phyloP scores from a whole-genome alignment of 1,284 basidiomycete species.

The Cryptococcus sp. region DNA sequence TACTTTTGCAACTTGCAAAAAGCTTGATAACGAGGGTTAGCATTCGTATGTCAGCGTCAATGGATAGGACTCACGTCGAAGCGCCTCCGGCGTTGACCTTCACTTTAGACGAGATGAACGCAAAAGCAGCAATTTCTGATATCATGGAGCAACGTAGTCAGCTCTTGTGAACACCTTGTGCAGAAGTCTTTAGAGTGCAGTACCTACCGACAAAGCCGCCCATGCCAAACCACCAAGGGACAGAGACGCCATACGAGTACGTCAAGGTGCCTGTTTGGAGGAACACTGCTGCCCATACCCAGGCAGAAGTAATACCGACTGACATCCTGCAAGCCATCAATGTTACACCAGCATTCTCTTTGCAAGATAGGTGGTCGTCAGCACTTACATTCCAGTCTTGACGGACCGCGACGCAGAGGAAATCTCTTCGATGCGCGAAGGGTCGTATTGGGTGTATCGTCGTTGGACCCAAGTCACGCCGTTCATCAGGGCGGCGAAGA shows the following conservation, averaged over 20 bases:
- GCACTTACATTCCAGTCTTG: slow-evolving; percentile 14
- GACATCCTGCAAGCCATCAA: slow-evolving; percentile 4
- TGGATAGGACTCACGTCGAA: slow-evolving; percentile 10
- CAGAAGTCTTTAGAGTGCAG: background rate
- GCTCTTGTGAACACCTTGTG: too few relatives aligned
- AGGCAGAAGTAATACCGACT: slow-evolving; percentile 13
- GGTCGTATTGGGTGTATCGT: slow-evolving; percentile 14
- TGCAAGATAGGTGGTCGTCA: background rate
- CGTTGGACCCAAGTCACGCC: slow-evolving; percentile 15
- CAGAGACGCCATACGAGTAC: slow-evolving; percentile 12
- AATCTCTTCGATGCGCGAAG: slow-evolving; percentile 15
- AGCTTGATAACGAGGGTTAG: too few relatives aligned
- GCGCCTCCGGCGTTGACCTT: slow-evolving; percentile 17
- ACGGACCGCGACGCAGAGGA: slow-evolving; percentile 14
- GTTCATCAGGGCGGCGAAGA: slow-evolving; percentile 15
- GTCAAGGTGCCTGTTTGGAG: slow-evolving; percentile 14
- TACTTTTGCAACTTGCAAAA: slow-evolving; percentile 15
- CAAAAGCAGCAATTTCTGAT: slow-evolving; percentile 14
- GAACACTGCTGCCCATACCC: slow-evolving; percentile 14
- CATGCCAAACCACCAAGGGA: slow-evolving; percentile 18
- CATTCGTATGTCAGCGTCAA: too few relatives aligned
- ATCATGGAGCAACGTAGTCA: background rate
- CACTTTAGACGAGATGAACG: slow-evolving; percentile 16
- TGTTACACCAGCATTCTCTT: background rate
- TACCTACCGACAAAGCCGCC: slow-evolving; percentile 15